Base-by-base conservation (phyloP, 2,329 filamentous ascomycete genomes). In the Diaporthe sp. region DNA sequence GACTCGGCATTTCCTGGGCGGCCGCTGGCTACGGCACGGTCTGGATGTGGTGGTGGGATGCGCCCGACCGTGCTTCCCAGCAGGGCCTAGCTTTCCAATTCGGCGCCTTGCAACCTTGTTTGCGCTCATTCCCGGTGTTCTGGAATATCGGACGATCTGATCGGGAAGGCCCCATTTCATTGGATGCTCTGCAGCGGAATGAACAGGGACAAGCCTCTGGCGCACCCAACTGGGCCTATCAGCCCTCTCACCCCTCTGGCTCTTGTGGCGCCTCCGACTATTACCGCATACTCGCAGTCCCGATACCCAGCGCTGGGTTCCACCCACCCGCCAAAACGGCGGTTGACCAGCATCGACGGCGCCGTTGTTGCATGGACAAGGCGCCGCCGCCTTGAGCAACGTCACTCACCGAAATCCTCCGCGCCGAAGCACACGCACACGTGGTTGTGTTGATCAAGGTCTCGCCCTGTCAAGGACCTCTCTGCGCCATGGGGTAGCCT, bases 61-160 rank as follows among this genome's bases (percentile, higher is more conserved):
- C 28, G 68, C 68, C 68, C 51, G 51, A 71, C 68, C 42, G 51
- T 71, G 51, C 55, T 71, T 58, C 68, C 68, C 37, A 71, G 68
- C 60, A 67, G 61, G 61, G 58, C 51, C 67, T 73, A 75, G 70
- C 74, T 55, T 53, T 55, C 42, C 42, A 13, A 67, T 53, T 42
- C 60, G 68, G 70, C 47, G 47, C 58, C 68, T 61, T 61, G 58
- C 53, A 57, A 60, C 58, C 49, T 47, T 65, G 68, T 49, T 39
- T 51, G 61, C 57, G 57, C 67, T 72, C 47, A 65, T 65, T 71
- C 61, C 63, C 71, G 71, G 71, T 58, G 55, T 60, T 51, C 65
- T 74, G 71, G 47, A 74, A 44, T 74, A 73, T 73, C 63, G 39
- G 74, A 76, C 71, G 74, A 70, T 73, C 61, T 70, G 55, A 73